Base-by-base conservation (phyloP, 352 stramenopile species). In the Globisporangium iwayamae region DNA sequence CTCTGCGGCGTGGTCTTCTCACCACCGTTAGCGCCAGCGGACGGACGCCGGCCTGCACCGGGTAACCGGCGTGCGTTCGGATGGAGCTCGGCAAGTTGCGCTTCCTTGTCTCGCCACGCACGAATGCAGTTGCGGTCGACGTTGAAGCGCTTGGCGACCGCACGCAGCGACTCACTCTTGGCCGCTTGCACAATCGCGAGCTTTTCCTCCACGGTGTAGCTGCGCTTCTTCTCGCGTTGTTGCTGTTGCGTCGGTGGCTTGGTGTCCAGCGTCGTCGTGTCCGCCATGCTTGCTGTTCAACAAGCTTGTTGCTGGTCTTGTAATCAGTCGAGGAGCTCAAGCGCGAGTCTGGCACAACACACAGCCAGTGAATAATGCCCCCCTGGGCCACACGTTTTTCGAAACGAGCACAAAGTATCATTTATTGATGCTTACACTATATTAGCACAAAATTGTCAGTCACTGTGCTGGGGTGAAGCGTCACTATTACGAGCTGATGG, bases 201-300 rank as follows among this genome's bases (percentile, higher is more conserved):
- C 67, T 89, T 89, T 70, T 91, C 78, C 53, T 87, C 74, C 25
- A 88, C 82, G 3, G 82, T 89, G 63, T 87, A 91, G 76, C 82
- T 89, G 62, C 82, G 82, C 69, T 90, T 90, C 76, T 87, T 88
- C 54, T 81, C 50, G 25, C 48, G 36, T 32, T 32, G 34, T 22
- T 47, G 22, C 11, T 14, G 9, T 8, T 14, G n/a, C 38, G 41
- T 7, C 4, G 32, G 18, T 4, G 10, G 28, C 2, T 20, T 32
- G 25, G 32, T 56, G n/a, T 28, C 10, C 45, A 46, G 32, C 25
- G 20, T 36, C 28, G 39, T 18, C 16, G 32, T 25, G 28, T 62
- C 56, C 16, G 56, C 56, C 56, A 62, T 62, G 11, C 10, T 60
- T 25, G n/a, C 32, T 32, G 3, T 10, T 34, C 4, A 28, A 28